A percentile compares a stretch with the other conserved stretches of the same genome.
These are phyloP conservation scores for Solanum hybrid DNA, from an alignment of 305 asterid species.

Conservation along the genomic window DNA sequence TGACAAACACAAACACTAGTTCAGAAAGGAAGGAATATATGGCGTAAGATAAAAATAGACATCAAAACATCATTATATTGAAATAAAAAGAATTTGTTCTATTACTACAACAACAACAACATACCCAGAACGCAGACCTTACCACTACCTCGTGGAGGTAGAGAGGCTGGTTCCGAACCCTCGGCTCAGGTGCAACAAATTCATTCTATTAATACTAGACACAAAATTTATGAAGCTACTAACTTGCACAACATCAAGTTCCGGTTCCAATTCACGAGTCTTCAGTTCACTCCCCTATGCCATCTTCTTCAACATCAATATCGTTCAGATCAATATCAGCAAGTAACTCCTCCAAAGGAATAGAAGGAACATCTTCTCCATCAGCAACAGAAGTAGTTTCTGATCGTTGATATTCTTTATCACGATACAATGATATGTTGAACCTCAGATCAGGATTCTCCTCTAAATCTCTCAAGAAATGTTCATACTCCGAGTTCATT, in stretches of 20 bases:
- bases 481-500: constrained; percentile 44
- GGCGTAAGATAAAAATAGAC: not conserved
- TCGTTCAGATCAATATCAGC: constrained; percentile 46
- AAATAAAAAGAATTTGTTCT: not conserved
- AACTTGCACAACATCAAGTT: not conserved
- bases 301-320: constrained; percentile 19
- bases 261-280: not conserved
- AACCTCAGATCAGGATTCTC: constrained; percentile 65
- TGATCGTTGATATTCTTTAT: constrained; percentile 53
- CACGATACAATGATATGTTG: constrained; percentile 43
- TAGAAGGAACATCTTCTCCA: constrained; percentile 48
- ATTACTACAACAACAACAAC: not conserved
- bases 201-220: not conserved
- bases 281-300: constrained; percentile 25
- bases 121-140: not conserved
- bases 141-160: not conserved
- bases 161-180: not conserved
- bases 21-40: not conserved
- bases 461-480: constrained; percentile 63
- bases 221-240: not conserved
- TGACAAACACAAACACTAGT: not conserved
- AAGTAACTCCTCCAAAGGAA: constrained; percentile 54
- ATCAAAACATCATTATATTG: not conserved
- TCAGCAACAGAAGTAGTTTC: constrained; percentile 42
- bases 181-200: not conserved